Base-by-base conservation (phyloP, 352 stramenopile genomes). In the Hyaloperonospora arabidopsidis region DNA sequence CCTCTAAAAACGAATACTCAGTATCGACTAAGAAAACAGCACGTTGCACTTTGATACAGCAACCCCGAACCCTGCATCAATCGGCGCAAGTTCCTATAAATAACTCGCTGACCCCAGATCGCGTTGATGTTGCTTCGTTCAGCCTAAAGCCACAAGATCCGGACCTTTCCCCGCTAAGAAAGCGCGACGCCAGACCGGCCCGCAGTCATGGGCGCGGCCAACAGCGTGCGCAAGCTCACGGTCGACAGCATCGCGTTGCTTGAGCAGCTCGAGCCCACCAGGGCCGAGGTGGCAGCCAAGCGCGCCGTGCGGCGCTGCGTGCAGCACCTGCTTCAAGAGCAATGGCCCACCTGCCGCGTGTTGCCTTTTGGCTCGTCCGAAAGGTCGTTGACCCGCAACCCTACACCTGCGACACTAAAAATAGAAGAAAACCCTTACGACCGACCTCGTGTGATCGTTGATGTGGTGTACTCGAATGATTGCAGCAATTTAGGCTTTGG, bases 211-310 rank as follows among this genome's bases (percentile, higher is more conserved):
- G 82, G 82, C 25, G 82, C 82, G 17, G 76, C 69, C 49, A 89
- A 84, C 58, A 93, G 79, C 59, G 78, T 86, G 50, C 72, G 76
- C 52, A 87, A 87, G 58, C 79, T 90, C 58, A 88, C 79, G 55
- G 66, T 93, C 52, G 79, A 93, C 44, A 84, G 72, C 61, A 79
- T 90, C 50, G 74, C 74, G 54, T 57, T 93, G 63, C 63, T 90
- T 23, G 83, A 93, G 62, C 79, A 81, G 54, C 70, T 93, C n/a
- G 79, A 93, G 67, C 80, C 83, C 45, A 89, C 77, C 48, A 51
- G 60, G 8, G 45, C 45, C 19, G 83, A 93, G 53, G 43, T 72
- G 49, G 57, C 59, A 41, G 55, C 61, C 57, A 89, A 93, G 56
- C 55, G 43, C 38, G 65, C 74, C 6, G 64, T 87, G 36, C 63